Evolutionary conservation across 257 asterid species (phyloP), one percentile per base, ranked within the genome.

Genomic region (Ilex asprella): DNA sequence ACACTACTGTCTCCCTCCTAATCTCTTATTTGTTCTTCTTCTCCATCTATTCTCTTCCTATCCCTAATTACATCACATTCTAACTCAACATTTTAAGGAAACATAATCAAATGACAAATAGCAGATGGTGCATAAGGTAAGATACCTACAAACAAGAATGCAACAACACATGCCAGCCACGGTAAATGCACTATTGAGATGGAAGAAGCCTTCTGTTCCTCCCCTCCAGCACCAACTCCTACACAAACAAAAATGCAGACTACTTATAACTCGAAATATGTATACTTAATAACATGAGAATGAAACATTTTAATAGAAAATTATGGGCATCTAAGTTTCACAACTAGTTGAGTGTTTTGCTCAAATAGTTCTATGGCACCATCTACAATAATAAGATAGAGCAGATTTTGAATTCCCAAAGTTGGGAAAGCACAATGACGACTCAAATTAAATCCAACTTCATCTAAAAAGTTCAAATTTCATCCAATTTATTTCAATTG

Each of bases 191-290:
- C 73, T 67, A 84, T 63, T 15, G 95, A 85, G 67, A 89, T 79
- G 55, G 94, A 70, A 5, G 94, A 78, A 49, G 86, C 73, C 64
- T 70, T 78, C 71, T 89, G 99, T 69, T 89, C 97, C 86, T 93
- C 96, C 52, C 97, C 99, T 76, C 99, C 97, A 52, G 95, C 96
- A 52, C 99, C 97, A 55, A 93, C 96, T 63, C 97, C 99, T 65
- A 70, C 63, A 75, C 35, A 70, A 29, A n/a, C 49, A 46, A 64
- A 54, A 55, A 13, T 15, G 13, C 11, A 30, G 27, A 21, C 27
- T 13, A 56, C 64, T 13, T 15, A 41, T 41, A 54, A 58, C 46
- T 46, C 58, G 41, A 35, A 59, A 39, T 35, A 14, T 43, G 6
- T 44, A 56, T 58, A 41, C 39, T 35, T 11, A 51, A 39, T 16